These are phyloP conservation scores for Candida alai DNA, from an alignment of 805 yeast species.

Conservation along the genomic window DNA sequence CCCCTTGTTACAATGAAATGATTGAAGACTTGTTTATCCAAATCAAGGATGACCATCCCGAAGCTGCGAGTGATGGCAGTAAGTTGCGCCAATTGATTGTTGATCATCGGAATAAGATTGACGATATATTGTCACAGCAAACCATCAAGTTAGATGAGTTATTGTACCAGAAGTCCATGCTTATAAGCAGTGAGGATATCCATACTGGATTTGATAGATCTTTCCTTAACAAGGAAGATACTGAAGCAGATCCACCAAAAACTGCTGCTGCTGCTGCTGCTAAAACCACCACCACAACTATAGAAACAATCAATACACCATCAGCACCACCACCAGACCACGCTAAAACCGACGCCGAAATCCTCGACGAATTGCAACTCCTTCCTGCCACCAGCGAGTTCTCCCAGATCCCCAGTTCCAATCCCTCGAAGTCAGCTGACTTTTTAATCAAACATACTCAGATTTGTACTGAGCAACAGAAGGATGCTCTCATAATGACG, in stretches of 20 bases:
- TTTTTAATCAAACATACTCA: slow-evolving; percentile 57
- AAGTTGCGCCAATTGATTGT: slow-evolving; percentile 36
- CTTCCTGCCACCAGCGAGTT: slow-evolving; percentile 65
- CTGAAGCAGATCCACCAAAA: slow-evolving; percentile 18
- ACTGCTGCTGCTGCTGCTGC: slow-evolving; percentile 4
- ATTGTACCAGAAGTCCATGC: slow-evolving; percentile 62
- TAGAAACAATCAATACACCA: slow-evolving; percentile 11
- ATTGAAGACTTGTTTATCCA: slow-evolving; percentile 85
- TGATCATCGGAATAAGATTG: slow-evolving; percentile 70
- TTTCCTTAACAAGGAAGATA: slow-evolving; percentile 55
- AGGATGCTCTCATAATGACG: slow-evolving; percentile 88
- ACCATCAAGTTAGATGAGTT: slow-evolving; percentile 63
- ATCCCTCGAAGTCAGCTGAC: slow-evolving; percentile 47
- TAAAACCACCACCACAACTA: slow-evolving; percentile 4
- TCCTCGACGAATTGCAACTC: slow-evolving; percentile 48
- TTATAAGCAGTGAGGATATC: slow-evolving; percentile 86
- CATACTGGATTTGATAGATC: slow-evolving; percentile 91
- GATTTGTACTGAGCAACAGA: slow-evolving; percentile 77
- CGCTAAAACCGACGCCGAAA: slow-evolving; percentile 18
- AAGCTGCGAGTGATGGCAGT: slow-evolving; percentile 37
- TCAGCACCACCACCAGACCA: slow-evolving; percentile 5
- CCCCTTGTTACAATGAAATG: slow-evolving; percentile 84
- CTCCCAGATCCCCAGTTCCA: slow-evolving; percentile 49
- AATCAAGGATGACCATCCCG: slow-evolving; percentile 56
- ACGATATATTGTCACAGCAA: slow-evolving; percentile 59